These are phyloP conservation scores for Atkinsonella hypoxylon DNA, from an alignment of 2,329 filamentous ascomycete species.

Conservation along the genomic window DNA sequence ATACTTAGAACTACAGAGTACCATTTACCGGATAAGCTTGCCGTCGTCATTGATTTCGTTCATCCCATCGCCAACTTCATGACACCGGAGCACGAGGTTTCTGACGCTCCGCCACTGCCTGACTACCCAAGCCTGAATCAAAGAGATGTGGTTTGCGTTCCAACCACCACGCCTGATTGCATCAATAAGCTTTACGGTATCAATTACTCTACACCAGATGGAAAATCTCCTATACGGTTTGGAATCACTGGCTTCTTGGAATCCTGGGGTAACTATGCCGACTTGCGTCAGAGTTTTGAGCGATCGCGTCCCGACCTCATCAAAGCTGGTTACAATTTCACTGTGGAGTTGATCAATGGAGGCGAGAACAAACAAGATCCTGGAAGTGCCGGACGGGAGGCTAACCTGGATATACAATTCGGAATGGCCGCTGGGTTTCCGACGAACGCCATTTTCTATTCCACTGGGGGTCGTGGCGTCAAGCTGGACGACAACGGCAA, in stretches of 20 bases:
- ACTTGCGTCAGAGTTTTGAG: slow-evolving; percentile 27
- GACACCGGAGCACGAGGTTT: slow-evolving; percentile 23
- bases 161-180: slow-evolving; percentile 26
- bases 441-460: slow-evolving; percentile 31
- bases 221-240: slow-evolving; percentile 25
- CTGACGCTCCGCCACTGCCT: slow-evolving; percentile 3
- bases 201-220: slow-evolving; percentile 19
- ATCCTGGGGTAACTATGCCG: slow-evolving; percentile 31
- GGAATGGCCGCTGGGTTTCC: slow-evolving; percentile 33
- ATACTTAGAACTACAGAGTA: slow-evolving; percentile 34
- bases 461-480: slow-evolving; percentile 30
- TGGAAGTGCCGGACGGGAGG: slow-evolving; percentile 29
- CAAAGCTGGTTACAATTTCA: slow-evolving; percentile 26
- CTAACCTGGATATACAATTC: slow-evolving; percentile 37
- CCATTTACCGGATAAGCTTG: slow-evolving; percentile 28
- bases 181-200: slow-evolving; percentile 35
- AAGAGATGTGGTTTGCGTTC: slow-evolving; percentile 4
- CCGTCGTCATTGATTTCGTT: slow-evolving; percentile 30
- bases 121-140: neutral
- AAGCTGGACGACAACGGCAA: slow-evolving; percentile 28
- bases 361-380: slow-evolving; percentile 30
- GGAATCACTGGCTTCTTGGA: slow-evolving; percentile 39
- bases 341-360: slow-evolving; percentile 28
- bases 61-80: slow-evolving; percentile 39
- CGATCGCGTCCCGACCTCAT: slow-evolving; percentile 24